These are phyloP conservation scores for Colletotrichum cuscutae DNA, from an alignment of 2,329 filamentous ascomycete genomes.

Conservation along the genomic window DNA sequence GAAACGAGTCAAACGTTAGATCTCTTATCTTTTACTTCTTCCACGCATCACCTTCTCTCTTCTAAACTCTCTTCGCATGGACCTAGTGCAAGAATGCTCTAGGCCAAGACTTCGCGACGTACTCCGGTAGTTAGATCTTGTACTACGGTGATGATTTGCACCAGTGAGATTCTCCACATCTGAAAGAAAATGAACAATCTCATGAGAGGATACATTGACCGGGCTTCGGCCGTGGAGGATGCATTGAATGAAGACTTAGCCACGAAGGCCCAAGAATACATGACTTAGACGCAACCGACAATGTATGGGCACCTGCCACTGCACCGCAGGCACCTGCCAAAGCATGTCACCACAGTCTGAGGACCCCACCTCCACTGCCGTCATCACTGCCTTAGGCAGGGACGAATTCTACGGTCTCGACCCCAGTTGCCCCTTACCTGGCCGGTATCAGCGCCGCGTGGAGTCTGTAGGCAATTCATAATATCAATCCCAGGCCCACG, in stretches of 20 bases:
- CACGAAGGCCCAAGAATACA: too few species aligned
- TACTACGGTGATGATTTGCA: not conserved
- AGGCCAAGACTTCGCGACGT: not conserved
- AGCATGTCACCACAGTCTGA: conserved; percentile 2
- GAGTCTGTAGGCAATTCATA: conserved; percentile 19
- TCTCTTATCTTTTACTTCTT: conserved; percentile 6
- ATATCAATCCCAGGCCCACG: conserved; percentile 25
- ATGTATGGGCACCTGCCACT: not conserved
- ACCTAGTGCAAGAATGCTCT: not conserved
- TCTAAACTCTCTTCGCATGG: conserved; percentile 10
- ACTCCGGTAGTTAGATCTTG: not conserved
- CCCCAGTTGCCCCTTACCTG: conserved; percentile 33
- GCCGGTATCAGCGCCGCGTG: conserved; percentile 30
- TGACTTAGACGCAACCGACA: not conserved
- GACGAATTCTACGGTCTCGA: conserved; percentile 16
- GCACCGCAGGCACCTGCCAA: not conserved
- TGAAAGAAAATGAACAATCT: not conserved
- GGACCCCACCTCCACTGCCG: conserved; percentile 27
- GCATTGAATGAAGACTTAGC: not conserved
- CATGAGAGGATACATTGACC: not conserved
- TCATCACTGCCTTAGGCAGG: conserved; percentile 35
- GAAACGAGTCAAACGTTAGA: not conserved
- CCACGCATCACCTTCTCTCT: conserved; percentile 1
- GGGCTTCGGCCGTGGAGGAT: not conserved
- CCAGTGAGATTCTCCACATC: not conserved